phyloP scores from a whole-genome alignment of 176 grass and related monocot genomes.

The Leersia perrieri region DNA sequence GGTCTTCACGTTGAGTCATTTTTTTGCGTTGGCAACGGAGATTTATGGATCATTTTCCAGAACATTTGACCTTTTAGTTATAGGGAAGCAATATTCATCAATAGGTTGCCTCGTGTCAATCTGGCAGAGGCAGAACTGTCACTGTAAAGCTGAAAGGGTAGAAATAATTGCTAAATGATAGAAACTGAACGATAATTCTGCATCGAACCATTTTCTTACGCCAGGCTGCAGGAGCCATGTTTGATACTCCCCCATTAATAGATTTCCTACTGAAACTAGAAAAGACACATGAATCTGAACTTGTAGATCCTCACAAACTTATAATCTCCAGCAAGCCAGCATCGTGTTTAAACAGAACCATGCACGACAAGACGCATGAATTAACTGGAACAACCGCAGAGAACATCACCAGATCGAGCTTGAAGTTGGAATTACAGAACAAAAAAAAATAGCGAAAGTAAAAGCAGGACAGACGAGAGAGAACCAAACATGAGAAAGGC shows the following conservation, averaged over 20 bases:
- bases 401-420: conserved; percentile 9
- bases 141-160: not conserved
- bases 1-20: not conserved
- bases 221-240: not conserved
- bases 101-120: not conserved
- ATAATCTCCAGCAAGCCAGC: not conserved
- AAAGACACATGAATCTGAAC: not conserved
- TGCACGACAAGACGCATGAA: conserved; percentile 11
- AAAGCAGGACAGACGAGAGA: conserved; percentile 17
- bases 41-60: not conserved
- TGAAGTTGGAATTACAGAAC: conserved; percentile 24
- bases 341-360: not conserved
- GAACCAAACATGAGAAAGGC: conserved; percentile 18
- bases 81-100: not conserved
- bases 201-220: not conserved
- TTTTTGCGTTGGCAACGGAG: not conserved
- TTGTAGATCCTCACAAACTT: not conserved
- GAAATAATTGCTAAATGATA: not conserved
- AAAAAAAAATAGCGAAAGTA: conserved; percentile 38
- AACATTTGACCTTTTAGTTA: not conserved
- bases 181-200: not conserved
- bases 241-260: not conserved
- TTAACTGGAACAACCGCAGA: conserved; percentile 26
- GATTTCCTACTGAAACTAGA: not conserved
- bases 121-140: not conserved